Evolutionary conservation across 495 filamentous ascomycete genomes (phyloP), one percentile per base, ranked within the genome.

Genomic region (Xylaria flabelliformis): DNA sequence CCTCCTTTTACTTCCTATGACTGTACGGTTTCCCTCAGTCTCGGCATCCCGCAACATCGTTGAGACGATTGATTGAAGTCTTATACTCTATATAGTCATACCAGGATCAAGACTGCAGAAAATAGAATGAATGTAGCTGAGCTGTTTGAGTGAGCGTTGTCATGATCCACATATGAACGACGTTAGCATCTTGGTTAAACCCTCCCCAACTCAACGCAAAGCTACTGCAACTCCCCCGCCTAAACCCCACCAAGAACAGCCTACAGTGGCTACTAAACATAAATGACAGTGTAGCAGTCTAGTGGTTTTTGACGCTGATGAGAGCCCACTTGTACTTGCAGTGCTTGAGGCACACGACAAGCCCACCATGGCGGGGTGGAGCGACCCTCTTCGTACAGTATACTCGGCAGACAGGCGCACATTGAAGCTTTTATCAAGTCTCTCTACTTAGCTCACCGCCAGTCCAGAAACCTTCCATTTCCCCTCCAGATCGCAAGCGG

Each of bases 401-500:
- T 67, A 67, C 64, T 32, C 19, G 13, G 17, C 2, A 4, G 41
- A 41, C 48, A 12, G 50, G 19, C 29, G 36, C 19, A 8, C 17
- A n/a, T 10, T 17, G 4, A 12, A 44, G 50, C 17, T 19, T 21
- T 34, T 3, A 19, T 26, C 36, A 56, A 36, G 50, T 55, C 34
- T 26, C 44, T 70, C 42, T 63, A 71, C 69, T 56, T 65, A 10
- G 62, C 63, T 72, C 70, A 72, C 70, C 70, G 70, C 70, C 70
- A 72, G 70, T 72, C 70, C 70, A 67, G 70, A 67, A 67, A 29
- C 51, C 48, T 51, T 66, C 69, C 48, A 65, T 71, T 67, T 51
- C 70, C 70, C 62, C 70, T 72, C 62, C 70, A 65, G 62, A 58
- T 72, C 70, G 62, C 63, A 65, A 67, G 63, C 70, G 58, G 51